A percentile compares a stretch with the other conserved stretches of the same genome.
phyloP scores from a whole-genome alignment of 805 yeast species.

The Sungouiozyma ichnusensis region DNA sequence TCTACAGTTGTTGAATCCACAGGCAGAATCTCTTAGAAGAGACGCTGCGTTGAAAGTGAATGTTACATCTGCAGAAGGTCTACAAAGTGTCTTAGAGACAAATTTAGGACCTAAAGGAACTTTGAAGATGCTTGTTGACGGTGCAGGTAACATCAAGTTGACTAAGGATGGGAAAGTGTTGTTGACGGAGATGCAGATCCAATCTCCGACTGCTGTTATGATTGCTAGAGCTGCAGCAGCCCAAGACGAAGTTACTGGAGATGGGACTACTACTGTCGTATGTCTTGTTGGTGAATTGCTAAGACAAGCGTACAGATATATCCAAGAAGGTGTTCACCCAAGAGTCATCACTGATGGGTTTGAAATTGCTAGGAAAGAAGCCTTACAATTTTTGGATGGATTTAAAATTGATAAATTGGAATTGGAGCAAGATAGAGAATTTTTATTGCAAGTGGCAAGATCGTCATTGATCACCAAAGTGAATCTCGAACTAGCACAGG shows the following conservation, averaged over 20 bases:
- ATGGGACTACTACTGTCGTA: conserved; percentile 95
- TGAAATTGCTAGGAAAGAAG: conserved; percentile 73
- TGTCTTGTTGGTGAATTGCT: conserved; percentile 87
- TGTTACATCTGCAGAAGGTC: conserved; percentile 92
- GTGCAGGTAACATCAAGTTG: conserved; percentile 88
- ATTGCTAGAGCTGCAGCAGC: conserved; percentile 97
- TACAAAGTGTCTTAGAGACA: conserved; percentile 83
- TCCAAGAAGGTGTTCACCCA: conserved; percentile 93
- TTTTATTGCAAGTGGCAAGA: conserved; percentile 83
- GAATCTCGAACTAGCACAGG: conserved; percentile 60
- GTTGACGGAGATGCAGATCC: conserved; percentile 92
- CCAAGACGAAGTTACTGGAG: conserved; percentile 98
- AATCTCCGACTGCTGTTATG: conserved; percentile 80
- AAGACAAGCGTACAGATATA: conserved; percentile 87
- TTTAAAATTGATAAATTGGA: conserved; percentile 45
- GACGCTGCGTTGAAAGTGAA: conserved; percentile 93
- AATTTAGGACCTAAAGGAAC: conserved; percentile 97
- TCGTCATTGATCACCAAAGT: conserved; percentile 85
- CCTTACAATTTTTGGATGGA: conserved; percentile 56
- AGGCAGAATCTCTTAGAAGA: conserved; percentile 94
- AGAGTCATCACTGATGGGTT: conserved; percentile 91
- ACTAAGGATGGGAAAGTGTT: conserved; percentile 96
- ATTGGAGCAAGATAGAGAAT: conserved; percentile 62
- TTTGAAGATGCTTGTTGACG: conserved; percentile 91
- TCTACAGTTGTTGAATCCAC: conserved; percentile 86